Evolutionary conservation across 345 rosid species (phyloP).

Genomic region (Odontarrhena argentea): DNA sequence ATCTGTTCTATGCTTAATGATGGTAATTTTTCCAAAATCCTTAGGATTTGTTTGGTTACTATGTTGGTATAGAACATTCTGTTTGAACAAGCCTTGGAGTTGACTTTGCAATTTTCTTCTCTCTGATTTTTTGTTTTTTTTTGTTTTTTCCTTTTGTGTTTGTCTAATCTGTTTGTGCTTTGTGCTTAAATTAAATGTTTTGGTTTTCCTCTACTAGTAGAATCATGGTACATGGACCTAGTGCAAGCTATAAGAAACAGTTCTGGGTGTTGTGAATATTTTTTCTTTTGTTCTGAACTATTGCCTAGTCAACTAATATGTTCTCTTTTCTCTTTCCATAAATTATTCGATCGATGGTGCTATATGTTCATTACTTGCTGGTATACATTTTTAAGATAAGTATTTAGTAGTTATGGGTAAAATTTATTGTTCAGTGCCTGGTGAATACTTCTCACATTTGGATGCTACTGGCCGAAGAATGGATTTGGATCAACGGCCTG

Average conservation of each 20-base stretch:
- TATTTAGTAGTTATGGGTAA: slow-evolving; percentile 9
- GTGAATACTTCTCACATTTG: slow-evolving; percentile 88
- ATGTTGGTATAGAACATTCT: slow-evolving; percentile 6
- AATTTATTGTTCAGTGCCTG: slow-evolving; percentile 66
- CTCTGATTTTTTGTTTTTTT: background rate
- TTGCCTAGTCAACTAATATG: slow-evolving; percentile 11
- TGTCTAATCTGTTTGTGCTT: slow-evolving; percentile 22
- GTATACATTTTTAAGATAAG: slow-evolving; percentile 14
- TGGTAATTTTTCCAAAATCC: slow-evolving; percentile 51
- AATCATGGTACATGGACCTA: slow-evolving; percentile 4
- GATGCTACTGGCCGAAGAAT: slow-evolving; percentile 90
- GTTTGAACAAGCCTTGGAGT: slow-evolving; percentile 9
- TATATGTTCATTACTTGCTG: background rate
- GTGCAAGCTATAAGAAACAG: slow-evolving; percentile 24
- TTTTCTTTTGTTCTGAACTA: background rate
- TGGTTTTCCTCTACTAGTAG: slow-evolving; percentile 13
- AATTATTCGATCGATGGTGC: slow-evolving; percentile 22
- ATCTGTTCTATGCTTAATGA: slow-evolving; percentile 90
- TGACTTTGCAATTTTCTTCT: slow-evolving; percentile 6
- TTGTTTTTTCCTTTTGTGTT: background rate
- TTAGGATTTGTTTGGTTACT: slow-evolving; percentile 1
- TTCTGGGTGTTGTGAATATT: slow-evolving; percentile 21
- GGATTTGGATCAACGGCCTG: slow-evolving; percentile 95
- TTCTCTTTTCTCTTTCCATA: slow-evolving; percentile 17
- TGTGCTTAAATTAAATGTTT: slow-evolving; percentile 8